A percentile compares a stretch with the other conserved stretches of the same genome.
Evolutionary conservation across 164 flowering plant species (phyloP).

Genomic region (grape (Vitis vinifera)): ASM3070453v1 NC_081818.1:16342001-16342500

Average conservation of each 20-base stretch:
- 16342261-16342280: conserved; percentile 30
- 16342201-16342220: conserved; percentile 46
- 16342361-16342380: neutral
- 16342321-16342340: neutral
- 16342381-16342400: conserved; percentile 2
- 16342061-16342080: conserved; percentile 57
- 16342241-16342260: conserved; percentile 41
- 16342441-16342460: neutral
- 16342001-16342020: neutral
- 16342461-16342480: neutral
- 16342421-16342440: neutral
- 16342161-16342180: conserved; percentile 62
- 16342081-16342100: conserved; percentile 66
- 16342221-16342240: conserved; percentile 14
- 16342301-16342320: neutral
- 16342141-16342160: conserved; percentile 51
- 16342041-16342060: conserved; percentile 43
- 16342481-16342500: too few species aligned
- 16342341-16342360: too few species aligned
- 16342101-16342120: conserved; percentile 62
- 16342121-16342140: conserved; percentile 53
- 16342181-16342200: conserved; percentile 64
- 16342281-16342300: conserved; percentile 7
- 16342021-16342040: conserved; percentile 34
- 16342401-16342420: conserved; percentile 9